Base-by-base conservation (phyloP, 768 basidiomycete species). In the Amanita rimosa region DNA sequence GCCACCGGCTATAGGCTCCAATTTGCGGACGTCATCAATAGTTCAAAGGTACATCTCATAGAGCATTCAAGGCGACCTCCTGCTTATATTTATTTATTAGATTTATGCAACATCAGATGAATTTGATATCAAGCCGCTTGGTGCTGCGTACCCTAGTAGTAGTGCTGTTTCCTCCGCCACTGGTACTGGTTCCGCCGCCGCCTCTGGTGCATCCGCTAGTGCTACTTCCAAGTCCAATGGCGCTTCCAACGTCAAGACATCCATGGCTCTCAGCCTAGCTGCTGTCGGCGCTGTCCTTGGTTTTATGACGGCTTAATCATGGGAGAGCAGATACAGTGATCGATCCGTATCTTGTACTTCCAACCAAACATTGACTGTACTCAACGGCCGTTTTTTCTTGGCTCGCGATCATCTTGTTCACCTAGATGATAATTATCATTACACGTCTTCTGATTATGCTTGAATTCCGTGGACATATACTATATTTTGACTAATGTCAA, bases 101-200 rank as follows among this genome's bases (percentile, higher is more conserved):
- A 45, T 51, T 22, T 51, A 51, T 26, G 42, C 34, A n/a, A 19
- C 19, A 40, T 51, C 50, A 29, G 50, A 31, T 1, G 17, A 37
- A 19, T 51, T 51, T 21, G 50, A 51, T 34, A 51, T 51, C 19
- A 51, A 51, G 33, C 8, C 44, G 31, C 43, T 38, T 16, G 50
- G 50, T 4, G 16, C 50, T 17, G n/a, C 44, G 10, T 51, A 51
- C 26, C 50, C 50, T 9, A 19, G 42, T 2, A 50, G 45, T 27
- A 10, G 17, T 13, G 24, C 19, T 21, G 9, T 7, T 19, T 49
- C 37, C n/a, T 13, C 46, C 5, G 36, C 34, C 14, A 10, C 36
- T 33, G 24, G 26, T 8, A 11, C 36, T 34, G 26, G 27, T 14
- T n/a, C 44, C 6, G 40, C 41, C 24, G 6, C 43, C 11, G 22